Evolutionary conservation across 106 monocot genomes (phyloP), one percentile per base, ranked within the genome.

Genomic region (Phalaenopsis aphrodite): DNA sequence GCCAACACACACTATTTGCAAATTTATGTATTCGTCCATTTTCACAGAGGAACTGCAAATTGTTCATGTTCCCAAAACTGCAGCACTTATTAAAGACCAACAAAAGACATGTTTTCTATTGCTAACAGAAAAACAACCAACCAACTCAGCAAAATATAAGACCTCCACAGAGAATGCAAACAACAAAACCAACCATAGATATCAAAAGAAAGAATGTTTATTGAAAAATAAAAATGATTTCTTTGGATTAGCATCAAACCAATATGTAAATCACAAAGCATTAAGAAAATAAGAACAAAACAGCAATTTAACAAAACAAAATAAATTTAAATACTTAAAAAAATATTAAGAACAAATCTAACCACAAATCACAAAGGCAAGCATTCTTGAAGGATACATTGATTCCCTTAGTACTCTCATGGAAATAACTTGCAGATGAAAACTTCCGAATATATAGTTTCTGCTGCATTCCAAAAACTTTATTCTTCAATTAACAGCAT

Each of bases 11-110:
- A 85, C 93, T 89, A 78, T 95, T 99, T 82, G 99, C 99, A 86
- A 99, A 93, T 72, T 99, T 99, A 42, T 99, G 99, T 82, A 91
- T 79, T 80, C 99, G 94, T 71, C 99, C 99, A 86, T 94, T 99
- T 88, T 99, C 99, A 86, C 88, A 95, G 21, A 99, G 86, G 78
- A 92, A 95, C 85, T 99, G 99, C 74, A 99, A 75, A 89, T 99
- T 99, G 73, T 82, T 89, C 77, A 93, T 43, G 82, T 93, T 99
- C 46, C 94, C 95, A 88, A 94, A 99, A 69, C 98, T 99, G 82
- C 80, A 85, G 61, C 57, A 84, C 42, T 72, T 41, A 75, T 88
- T 81, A 93, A 93, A 91, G 86, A 65, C 17, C 77, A 85, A 85
- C 65, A 39, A 69, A 38, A 69, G 30, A 39, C 38, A 65, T 65